Conservation (phyloP, 2,329 filamentous ascomycete genomes). For the Exophiala mesophila region DNA sequence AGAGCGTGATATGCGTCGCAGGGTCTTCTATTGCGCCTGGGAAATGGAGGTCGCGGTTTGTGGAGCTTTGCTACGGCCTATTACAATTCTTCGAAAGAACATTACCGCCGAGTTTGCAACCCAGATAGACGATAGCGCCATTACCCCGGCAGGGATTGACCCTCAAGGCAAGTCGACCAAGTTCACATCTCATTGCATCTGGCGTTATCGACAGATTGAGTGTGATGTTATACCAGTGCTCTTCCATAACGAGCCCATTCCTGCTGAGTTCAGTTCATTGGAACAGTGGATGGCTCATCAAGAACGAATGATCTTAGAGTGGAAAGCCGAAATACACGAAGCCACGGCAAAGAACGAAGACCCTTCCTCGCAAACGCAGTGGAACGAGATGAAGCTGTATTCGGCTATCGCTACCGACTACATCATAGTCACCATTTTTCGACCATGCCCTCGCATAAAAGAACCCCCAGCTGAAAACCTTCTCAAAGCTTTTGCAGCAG, state of each 20-base stretch:
- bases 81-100: conserved; percentile 1
- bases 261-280: neutral
- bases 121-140: conserved; percentile 4
- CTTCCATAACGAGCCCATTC: conserved; percentile 5
- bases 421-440: conserved; percentile 3
- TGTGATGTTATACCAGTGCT: conserved; percentile 4
- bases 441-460: conserved; percentile 4
- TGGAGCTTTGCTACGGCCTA: neutral
- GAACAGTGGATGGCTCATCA: conserved; percentile 5
- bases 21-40: conserved; percentile 8
- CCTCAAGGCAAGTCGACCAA: conserved; percentile 2
- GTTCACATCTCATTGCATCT: neutral
- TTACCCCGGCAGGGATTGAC: neutral
- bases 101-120: conserved; percentile 2
- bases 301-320: conserved; percentile 2
- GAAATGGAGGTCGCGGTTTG: conserved; percentile 2
- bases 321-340: conserved; percentile 1
- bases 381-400: conserved; percentile 7
- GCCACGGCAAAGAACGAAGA: neutral
- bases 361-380: neutral
- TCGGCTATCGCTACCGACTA: neutral
- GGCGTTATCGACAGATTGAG: neutral
- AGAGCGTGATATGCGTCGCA: conserved; percentile 2
- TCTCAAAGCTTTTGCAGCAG: conserved; percentile 5
- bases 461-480: conserved; percentile 1